phyloP scores from a whole-genome alignment of 2,329 filamentous ascomycete genomes.

The Cladorrhinum sp. region DNA sequence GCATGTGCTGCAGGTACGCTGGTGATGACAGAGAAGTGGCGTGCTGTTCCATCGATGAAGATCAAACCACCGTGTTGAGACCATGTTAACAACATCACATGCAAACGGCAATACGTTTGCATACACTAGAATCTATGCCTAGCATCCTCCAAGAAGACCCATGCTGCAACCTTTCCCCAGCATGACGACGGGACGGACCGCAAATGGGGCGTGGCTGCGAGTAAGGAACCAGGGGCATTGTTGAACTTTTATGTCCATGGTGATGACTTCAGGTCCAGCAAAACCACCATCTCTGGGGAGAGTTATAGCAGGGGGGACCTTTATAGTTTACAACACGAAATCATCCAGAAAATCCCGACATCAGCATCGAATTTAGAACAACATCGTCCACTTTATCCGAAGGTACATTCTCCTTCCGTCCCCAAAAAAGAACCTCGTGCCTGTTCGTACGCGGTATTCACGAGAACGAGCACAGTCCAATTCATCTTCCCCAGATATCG shows the following conservation, averaged over 20 bases:
- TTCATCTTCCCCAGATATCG: background rate
- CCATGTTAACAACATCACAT: background rate
- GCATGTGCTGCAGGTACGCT: background rate
- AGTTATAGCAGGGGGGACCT: background rate
- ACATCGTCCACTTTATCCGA: no score
- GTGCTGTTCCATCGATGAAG: background rate
- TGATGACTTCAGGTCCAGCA: background rate
- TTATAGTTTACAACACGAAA: background rate
- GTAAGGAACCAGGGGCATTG: background rate
- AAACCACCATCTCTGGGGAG: background rate
- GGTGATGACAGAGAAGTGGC: no score
- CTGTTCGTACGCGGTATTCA: slow-evolving; percentile 4
- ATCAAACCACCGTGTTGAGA: background rate
- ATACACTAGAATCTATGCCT: background rate
- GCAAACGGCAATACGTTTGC: background rate
- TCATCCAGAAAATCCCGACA: no score
- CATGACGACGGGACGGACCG: background rate
- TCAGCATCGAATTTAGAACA: no score
- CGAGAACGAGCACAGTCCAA: background rate
- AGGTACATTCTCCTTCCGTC: no score
- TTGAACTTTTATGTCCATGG: background rate
- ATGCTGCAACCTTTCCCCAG: background rate
- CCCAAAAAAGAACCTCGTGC: background rate
- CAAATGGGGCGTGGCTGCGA: background rate
- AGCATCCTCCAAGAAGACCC: background rate